Evolutionary conservation across 169 alveolate genomes (phyloP), one percentile per base, ranked within the genome.

Genomic region (Toxoplasma gondii): DNA sequence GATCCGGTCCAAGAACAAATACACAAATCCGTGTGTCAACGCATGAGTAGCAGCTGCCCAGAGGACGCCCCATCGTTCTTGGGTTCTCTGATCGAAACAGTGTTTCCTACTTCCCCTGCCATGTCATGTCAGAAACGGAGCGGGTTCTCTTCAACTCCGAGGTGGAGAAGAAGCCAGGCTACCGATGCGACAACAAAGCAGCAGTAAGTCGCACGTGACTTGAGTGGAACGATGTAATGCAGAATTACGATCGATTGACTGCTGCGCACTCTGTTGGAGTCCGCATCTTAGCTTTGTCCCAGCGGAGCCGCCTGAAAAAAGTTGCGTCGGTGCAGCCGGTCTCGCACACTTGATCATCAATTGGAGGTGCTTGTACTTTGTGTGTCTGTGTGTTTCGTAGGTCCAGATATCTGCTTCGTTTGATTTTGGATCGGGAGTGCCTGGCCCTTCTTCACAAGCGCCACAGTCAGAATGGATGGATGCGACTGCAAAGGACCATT

Each of bases 131-230:
- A 82, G 90, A 82, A 27, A 49, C 31, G 38, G 90, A 82, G 90
- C 9, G 31, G 44, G 64, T 43, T 0, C 38, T 82, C 54, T 82
- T 82, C 67, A 82, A 82, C 41, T 22, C n/a, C 4, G 69, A 82
- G 29, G 41, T 82, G 53, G 90, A 36, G 17, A 82, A 82, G 90
- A 82, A 43, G 39, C 44, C n/a, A 36, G 90, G 90, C 38, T 82
- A 82, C 64, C 90, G 54, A 2, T 82, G 90, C 41, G 90, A 43
- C 90, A 82, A 82, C 36, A 82, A 82, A 82, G 34, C 90, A 22
- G 90, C 64, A 31, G 90, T 82, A 82, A 82, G 90, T 24, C 41
- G 10, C 69, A 34, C 88, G 53, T 49, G 12, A 49, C 58, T 49
- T 12, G 58, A 49, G 58, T 49, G 58, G 58, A 12, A 49, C 58